Conservation (phyloP, 2,329 filamentous ascomycete species). For the Penicillium sp. region DNA sequence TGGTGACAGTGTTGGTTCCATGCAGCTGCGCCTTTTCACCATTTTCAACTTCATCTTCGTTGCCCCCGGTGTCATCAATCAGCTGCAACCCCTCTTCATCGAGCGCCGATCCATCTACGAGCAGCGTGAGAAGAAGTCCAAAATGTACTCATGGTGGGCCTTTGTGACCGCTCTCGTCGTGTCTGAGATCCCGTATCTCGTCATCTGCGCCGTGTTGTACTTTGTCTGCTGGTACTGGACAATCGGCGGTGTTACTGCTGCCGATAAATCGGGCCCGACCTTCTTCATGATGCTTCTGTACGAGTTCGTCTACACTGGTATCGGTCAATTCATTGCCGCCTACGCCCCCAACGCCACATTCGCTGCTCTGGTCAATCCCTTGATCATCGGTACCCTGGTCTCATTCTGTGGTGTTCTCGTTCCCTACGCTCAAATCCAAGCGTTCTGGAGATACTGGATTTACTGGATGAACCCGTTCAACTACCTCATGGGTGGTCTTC, state of each 20-base stretch:
- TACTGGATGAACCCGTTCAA: constrained; percentile 32
- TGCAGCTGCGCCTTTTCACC: constrained; percentile 70
- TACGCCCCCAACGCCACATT: constrained; percentile 64
- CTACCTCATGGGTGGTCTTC: constrained; percentile 29
- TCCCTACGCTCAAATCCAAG: constrained; percentile 28
- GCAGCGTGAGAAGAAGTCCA: constrained; percentile 60
- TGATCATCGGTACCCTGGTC: constrained; percentile 54
- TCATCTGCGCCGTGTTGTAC: constrained; percentile 60
- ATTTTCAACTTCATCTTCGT: constrained; percentile 58
- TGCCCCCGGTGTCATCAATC: constrained; percentile 40
- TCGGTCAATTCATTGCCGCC: constrained; percentile 73
- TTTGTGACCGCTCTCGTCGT: constrained; percentile 65
- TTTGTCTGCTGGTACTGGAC: constrained; percentile 70
- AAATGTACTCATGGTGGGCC: constrained; percentile 70
- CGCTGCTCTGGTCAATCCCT: constrained; percentile 67
- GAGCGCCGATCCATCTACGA: constrained; percentile 66
- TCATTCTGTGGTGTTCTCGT: constrained; percentile 32
- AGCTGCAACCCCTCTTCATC: constrained; percentile 63
- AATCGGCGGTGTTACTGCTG: constrained; percentile 44
- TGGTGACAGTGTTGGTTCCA: constrained; percentile 57
- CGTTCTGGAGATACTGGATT: constrained; percentile 33
- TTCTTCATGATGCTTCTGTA: constrained; percentile 71
- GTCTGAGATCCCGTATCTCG: constrained; percentile 62
- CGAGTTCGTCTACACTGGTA: constrained; percentile 64
- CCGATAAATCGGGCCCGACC: constrained; percentile 41